Evolutionary conservation across 768 basidiomycete species (phyloP), one percentile per base, ranked within the genome.

Genomic region (Rhodotorula toruloides): DNA sequence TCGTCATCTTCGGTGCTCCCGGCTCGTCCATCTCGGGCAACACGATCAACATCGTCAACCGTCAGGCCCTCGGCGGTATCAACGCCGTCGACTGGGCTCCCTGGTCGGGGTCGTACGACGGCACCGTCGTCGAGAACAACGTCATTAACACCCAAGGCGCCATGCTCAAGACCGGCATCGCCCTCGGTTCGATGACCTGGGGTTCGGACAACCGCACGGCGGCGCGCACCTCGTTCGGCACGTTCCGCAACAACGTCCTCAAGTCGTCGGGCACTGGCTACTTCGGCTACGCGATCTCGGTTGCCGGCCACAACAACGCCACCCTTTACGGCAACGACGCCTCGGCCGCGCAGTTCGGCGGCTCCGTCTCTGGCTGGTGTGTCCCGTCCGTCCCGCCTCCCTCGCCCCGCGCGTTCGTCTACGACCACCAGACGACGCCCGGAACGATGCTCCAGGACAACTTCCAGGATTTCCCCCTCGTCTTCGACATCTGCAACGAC

Each of bases 161-260:
- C 49, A 69, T 75, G 66, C 71, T 75, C 53, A 76, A 75, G 58
- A 52, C 74, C 47, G 76, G 74, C 17, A 68, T 76, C 43, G 74
- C 68, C 0, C 60, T 75, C 32, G 76, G 76, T 19, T 63, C 68
- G 37, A 72, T 72, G 53, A 42, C 59, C n/a, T 74, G 73, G 76
- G 70, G 72, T 17, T 54, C 58, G 14, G 61, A 66, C 58, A 71
- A 70, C 61, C 54, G 55, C 27, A 70, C 69, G 1, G 65, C 69
- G 22, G 48, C 61, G 6, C 53, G 64, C 34, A 70, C 64, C 34
- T 66, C 12, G 37, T 63, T 68, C 17, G 72, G 72, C 17, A 64
- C 61, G 21, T 42, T 76, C 31, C 56, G 44, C n/a, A 65, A 74
- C 67, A 76, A 76, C 71, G 52, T 53, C 9, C 74, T 75, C 63